Percentiles rank a stretch among this genome's conserved stretches.
These are phyloP conservation scores for Aureobasidium lini DNA, from an alignment of 2,329 filamentous ascomycete genomes.

Conservation along the genomic window DNA sequence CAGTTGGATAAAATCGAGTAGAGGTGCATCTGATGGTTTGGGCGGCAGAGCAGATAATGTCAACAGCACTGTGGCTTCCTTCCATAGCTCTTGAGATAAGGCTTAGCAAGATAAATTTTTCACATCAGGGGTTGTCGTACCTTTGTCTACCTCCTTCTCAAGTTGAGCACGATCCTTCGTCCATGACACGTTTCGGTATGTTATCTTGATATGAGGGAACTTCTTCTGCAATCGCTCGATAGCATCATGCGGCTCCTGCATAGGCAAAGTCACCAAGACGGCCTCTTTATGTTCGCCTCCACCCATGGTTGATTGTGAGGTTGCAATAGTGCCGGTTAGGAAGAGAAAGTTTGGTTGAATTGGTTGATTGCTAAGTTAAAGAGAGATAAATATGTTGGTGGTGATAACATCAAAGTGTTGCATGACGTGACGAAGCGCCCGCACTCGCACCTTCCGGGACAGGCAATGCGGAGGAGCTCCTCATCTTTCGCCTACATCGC, in stretches of 20 bases:
- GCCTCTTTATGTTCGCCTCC: conserved; percentile 29
- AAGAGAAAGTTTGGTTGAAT: not conserved
- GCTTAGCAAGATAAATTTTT: conserved; percentile 15
- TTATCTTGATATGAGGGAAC: conserved; percentile 41
- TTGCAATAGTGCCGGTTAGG: not conserved
- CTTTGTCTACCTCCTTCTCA: conserved; percentile 6
- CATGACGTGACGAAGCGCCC: not conserved
- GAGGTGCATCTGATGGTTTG: conserved; percentile 27
- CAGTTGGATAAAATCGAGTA: conserved; percentile 47
- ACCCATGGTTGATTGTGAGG: conserved; percentile 25
- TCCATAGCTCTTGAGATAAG: conserved; percentile 29
- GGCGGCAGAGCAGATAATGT: conserved; percentile 42
- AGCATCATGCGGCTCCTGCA: conserved; percentile 31
- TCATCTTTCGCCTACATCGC: not conserved
- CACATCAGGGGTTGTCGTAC: not conserved
- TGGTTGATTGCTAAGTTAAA: not conserved
- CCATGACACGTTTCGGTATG: conserved; percentile 29
- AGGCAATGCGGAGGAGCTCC: not conserved
- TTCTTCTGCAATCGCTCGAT: conserved; percentile 33
- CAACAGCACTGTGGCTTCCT: conserved; percentile 39
- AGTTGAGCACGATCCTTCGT: conserved; percentile 16
- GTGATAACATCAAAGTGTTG: not conserved
- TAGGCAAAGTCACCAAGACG: conserved; percentile 26
- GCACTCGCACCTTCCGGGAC: not conserved
- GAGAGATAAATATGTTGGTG: not conserved